Base-by-base conservation (phyloP, 2,329 filamentous ascomycete genomes). In the Seiridium unicorne region DNA sequence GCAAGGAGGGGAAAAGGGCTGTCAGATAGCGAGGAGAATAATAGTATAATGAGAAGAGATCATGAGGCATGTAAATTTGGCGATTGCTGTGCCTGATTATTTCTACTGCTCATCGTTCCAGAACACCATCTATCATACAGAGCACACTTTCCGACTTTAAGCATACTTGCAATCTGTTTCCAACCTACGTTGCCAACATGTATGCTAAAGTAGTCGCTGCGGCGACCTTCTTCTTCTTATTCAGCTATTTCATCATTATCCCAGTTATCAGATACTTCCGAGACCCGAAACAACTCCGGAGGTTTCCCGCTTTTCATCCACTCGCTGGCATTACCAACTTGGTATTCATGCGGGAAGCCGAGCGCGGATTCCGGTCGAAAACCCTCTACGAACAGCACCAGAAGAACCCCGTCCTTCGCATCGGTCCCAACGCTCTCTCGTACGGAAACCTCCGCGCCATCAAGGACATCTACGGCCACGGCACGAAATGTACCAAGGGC, bases 401-500 rank as follows among this genome's bases (percentile, higher is more conserved):
- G 60, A 75, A 73, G 51, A 64, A 79, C 44, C 75, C 77, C 0
- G 73, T 82, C 11, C 69, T 82, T 47, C 77, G 79, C 11, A 79
- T 73, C 4, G 79, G 78, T 1, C 79, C 79, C 3, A 81, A 80
- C 53, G 69, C 70, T 2, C 67, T 82, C 1, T 80, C 79, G 0
- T 81, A 42, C 13, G 38, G 38, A 42, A 42, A 42, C 13, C 38
- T 42, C 38, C 38, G 38, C 38, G 38, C 38, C 38, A 42, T 38
- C n/a, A 35, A 53, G 65, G 78, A 81, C 38, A 81, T 82, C 55
- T 82, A 82, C 60, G 79, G 79, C 32, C 81, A 84, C 62, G 78
- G 77, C 49, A 79, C 82, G 3, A 76, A 76, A 35, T 83, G 80
- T 63, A 74, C 71, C 46, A 84, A 85, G 65, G 82, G 82, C n/a